Evolutionary conservation across 2,329 filamentous ascomycete species (phyloP).

Genomic region (Achaetomium macrosporum): DNA sequence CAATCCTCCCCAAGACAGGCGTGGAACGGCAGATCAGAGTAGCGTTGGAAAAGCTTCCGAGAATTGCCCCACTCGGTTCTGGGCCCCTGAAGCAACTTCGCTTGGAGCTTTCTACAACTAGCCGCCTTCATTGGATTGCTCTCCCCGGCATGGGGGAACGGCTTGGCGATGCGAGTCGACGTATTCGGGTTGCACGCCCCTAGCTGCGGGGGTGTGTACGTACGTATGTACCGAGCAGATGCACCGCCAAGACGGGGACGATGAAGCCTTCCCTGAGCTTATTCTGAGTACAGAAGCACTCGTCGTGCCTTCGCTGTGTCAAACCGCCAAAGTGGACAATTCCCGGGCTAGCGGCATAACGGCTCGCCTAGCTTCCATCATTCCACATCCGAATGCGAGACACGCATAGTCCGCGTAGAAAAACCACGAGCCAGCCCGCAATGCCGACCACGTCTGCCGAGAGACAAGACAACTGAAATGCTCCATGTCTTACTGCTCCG

Average conservation of each 20-base stretch:
- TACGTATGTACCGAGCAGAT: background rate
- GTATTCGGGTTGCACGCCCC: background rate
- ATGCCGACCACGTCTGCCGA: background rate
- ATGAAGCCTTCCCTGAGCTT: constrained; percentile 8
- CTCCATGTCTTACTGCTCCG: too few relatives aligned
- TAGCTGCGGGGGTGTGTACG: background rate
- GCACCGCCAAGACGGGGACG: constrained; percentile 4
- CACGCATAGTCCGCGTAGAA: background rate
- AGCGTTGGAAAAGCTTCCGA: constrained; percentile 20
- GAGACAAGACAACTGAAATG: too few relatives aligned
- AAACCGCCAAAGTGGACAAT: background rate
- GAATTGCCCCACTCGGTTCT: constrained; percentile 1
- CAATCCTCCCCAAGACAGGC: constrained; percentile 12
- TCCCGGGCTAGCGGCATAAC: constrained; percentile 1
- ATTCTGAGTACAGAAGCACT: background rate
- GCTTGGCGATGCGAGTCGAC: constrained; percentile 8
- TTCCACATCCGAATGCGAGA: background rate
- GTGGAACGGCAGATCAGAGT: constrained; percentile 8
- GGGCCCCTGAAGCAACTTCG: background rate
- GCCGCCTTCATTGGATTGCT: background rate
- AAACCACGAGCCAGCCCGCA: background rate
- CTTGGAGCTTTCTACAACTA: background rate
- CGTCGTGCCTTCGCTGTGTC: background rate
- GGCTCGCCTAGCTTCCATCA: background rate
- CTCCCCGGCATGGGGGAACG: background rate